Base-by-base conservation (phyloP, 345 rosid species). In the Moringa oleifera region DNA sequence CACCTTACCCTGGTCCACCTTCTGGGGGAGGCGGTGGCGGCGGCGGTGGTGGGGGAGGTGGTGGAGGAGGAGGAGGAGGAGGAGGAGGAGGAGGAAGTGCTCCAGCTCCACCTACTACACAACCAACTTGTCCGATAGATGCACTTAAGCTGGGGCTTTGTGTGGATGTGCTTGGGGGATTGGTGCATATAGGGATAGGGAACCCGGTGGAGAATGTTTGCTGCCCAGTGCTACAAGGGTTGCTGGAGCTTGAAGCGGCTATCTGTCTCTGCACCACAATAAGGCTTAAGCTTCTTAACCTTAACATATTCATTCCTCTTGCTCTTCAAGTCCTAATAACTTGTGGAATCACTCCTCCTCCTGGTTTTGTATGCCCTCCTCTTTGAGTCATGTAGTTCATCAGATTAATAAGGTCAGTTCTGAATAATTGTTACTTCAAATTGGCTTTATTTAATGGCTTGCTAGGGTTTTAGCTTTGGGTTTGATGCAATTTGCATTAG, bases 321-420 rank as follows among this genome's bases (percentile, higher is more conserved):
- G 92, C 90, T 63, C 90, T 85, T 66, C 92, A 88, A 69, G 86
- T 72, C 65, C 80, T 88, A 31, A 62, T 85, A 41, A 80, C 90
- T 51, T 88, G 96, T 55, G 96, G 96, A 45, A 81, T 73, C 78
- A 88, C 74, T 20, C 83, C 88, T 47, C 96, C 92, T 69, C 78
- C 90, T 64, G 89, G 88, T 55, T 88, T 79, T 66, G 67, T 87
- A 49, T 88, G 96, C 61, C 84, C 87, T 68, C 72, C 84, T 66
- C 75, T 79, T 33, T 60, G 23, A 4, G n/a, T n/a, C 15, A n/a
- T 41, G 16, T 7, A 9, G 2, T 41, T 9, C 47, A 15, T 10
- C 53, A 50, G 18, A 50, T 51, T 51, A 51, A 51, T 51, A n/a
- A 51, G 54, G 22, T 51, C 16, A 41, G 47, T 11, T 41, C 16